Evolutionary conservation across 1,284 basidiomycete species (phyloP).

Genomic region (Cryptococcus sp.): DNA sequence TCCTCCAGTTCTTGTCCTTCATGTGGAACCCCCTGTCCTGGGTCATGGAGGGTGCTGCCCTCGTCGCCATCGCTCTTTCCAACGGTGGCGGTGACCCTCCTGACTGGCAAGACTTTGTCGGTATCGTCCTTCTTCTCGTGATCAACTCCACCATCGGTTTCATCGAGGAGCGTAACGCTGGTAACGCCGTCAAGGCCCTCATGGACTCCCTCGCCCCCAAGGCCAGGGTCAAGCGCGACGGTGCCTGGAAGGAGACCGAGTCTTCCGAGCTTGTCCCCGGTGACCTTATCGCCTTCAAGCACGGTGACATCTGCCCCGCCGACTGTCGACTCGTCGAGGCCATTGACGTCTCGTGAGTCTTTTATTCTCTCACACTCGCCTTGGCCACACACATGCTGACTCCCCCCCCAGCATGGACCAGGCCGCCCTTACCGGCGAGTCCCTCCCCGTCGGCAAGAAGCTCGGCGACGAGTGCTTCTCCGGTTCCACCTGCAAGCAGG

Average conservation of each 20-base stretch:
- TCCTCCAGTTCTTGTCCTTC: slow-evolving; percentile 80
- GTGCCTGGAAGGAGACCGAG: slow-evolving; percentile 82
- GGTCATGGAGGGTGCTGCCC: slow-evolving; percentile 98
- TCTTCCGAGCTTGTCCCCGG: slow-evolving; percentile 84
- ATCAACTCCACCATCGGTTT: slow-evolving; percentile 97
- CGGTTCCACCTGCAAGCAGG: slow-evolving; percentile 95
- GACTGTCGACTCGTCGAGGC: slow-evolving; percentile 93
- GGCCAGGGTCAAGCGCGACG: slow-evolving; percentile 83
- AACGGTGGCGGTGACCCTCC: slow-evolving; percentile 81
- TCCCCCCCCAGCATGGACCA: slow-evolving; percentile 66
- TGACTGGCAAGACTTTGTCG: slow-evolving; percentile 96
- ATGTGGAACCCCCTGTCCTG: slow-evolving; percentile 99
- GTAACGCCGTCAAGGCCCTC: slow-evolving; percentile 97
- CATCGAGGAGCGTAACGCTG: slow-evolving; percentile 83
- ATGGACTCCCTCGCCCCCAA: slow-evolving; percentile 99
- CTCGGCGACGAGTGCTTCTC: slow-evolving; percentile 93
- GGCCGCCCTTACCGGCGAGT: slow-evolving; percentile 94
- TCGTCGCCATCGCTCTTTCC: slow-evolving; percentile 93
- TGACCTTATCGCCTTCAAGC: slow-evolving; percentile 94
- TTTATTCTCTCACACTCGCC: too few relatives aligned
- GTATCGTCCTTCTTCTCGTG: slow-evolving; percentile 87
- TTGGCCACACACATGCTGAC: slow-evolving; percentile 8
- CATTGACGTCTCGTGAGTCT: slow-evolving; percentile 73
- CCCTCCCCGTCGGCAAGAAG: slow-evolving; percentile 86
- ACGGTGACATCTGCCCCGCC: slow-evolving; percentile 93